Percentiles rank a stretch among this genome's conserved stretches.
Evolutionary conservation across 2,329 filamentous ascomycete species (phyloP).

Genomic region (Fusarium udum): DNA sequence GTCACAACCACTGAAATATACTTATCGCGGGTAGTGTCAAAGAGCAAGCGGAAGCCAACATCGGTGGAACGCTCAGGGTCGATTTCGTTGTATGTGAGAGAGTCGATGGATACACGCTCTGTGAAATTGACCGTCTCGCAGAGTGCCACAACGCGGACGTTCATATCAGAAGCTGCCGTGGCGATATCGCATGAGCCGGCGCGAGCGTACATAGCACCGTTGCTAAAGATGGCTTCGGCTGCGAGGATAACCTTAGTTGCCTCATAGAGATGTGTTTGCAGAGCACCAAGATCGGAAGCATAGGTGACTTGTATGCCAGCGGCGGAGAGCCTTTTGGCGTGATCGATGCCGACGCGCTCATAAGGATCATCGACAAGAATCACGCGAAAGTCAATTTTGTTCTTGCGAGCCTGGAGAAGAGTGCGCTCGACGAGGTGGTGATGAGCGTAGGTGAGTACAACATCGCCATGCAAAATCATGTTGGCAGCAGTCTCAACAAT

Average conservation of each 20-base stretch:
- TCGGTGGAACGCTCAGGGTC: constrained; percentile 74
- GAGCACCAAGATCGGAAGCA: constrained; percentile 77
- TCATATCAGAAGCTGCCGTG: constrained; percentile 78
- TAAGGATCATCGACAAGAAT: constrained; percentile 80
- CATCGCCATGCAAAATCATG: constrained; percentile 81
- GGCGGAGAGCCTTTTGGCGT: constrained; percentile 74
- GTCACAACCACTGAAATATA: constrained; percentile 91
- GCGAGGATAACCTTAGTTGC: constrained; percentile 83
- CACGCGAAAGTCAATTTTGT: constrained; percentile 81
- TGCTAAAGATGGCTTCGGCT: constrained; percentile 94
- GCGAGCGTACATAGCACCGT: constrained; percentile 88
- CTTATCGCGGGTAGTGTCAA: constrained; percentile 89
- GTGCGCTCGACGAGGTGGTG: constrained; percentile 87
- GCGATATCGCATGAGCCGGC: constrained; percentile 89
- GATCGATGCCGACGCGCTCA: constrained; percentile 60
- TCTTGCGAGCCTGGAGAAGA: constrained; percentile 74
- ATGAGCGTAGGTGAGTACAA: constrained; percentile 87
- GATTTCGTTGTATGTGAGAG: constrained; percentile 93
- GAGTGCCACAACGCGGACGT: constrained; percentile 85
- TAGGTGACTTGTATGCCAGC: constrained; percentile 83
- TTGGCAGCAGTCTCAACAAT: constrained; percentile 80
- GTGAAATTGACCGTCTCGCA: constrained; percentile 96
- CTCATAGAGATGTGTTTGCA: constrained; percentile 75
- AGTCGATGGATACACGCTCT: constrained; percentile 86
- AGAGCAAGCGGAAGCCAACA: constrained; percentile 73